Percentiles rank a stretch among this genome's conserved stretches.
Evolutionary conservation across 768 basidiomycete genomes (phyloP).

Genomic region (Cyathus striatus): DNA sequence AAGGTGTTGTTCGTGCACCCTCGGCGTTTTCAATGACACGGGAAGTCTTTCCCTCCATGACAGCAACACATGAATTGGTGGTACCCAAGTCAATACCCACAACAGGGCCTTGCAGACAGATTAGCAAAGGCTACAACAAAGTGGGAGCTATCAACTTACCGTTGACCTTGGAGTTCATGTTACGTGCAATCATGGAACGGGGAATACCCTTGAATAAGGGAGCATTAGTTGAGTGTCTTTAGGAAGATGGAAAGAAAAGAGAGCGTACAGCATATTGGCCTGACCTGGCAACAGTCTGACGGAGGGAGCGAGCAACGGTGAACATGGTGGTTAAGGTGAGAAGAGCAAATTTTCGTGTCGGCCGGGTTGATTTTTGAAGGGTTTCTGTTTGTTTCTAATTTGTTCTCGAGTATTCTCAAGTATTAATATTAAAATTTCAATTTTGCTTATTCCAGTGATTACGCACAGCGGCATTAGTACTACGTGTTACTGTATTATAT

Average conservation of each 20-base stretch:
- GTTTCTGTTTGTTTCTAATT: too few species aligned
- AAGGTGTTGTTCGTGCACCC: slow-evolving; percentile 96
- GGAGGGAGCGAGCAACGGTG: slow-evolving; percentile 60
- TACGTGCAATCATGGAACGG: slow-evolving; percentile 76
- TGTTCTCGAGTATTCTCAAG: too few species aligned
- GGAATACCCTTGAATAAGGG: slow-evolving; percentile 46
- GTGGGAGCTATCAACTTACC: slow-evolving; percentile 41
- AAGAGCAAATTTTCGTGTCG: too few species aligned
- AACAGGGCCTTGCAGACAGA: slow-evolving; percentile 59
- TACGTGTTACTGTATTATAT: too few species aligned
- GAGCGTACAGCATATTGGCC: slow-evolving; percentile 59
- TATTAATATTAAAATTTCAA: too few species aligned
- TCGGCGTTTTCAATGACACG: slow-evolving; percentile 97
- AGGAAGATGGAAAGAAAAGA: neutral
- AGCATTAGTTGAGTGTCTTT: slow-evolving; percentile 6
- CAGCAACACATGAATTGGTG: slow-evolving; percentile 86
- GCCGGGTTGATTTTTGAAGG: too few species aligned
- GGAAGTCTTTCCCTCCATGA: slow-evolving; percentile 94
- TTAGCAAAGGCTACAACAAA: slow-evolving; percentile 1
- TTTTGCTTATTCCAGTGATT: too few species aligned
- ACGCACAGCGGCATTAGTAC: too few species aligned
- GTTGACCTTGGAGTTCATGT: slow-evolving; percentile 93
- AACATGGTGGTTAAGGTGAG: slow-evolving; percentile 61
- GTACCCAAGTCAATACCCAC: slow-evolving; percentile 97
- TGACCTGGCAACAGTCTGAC: slow-evolving; percentile 51